Base-by-base conservation (phyloP, 257 asterid species). In the Asclepias syriaca region DNA sequence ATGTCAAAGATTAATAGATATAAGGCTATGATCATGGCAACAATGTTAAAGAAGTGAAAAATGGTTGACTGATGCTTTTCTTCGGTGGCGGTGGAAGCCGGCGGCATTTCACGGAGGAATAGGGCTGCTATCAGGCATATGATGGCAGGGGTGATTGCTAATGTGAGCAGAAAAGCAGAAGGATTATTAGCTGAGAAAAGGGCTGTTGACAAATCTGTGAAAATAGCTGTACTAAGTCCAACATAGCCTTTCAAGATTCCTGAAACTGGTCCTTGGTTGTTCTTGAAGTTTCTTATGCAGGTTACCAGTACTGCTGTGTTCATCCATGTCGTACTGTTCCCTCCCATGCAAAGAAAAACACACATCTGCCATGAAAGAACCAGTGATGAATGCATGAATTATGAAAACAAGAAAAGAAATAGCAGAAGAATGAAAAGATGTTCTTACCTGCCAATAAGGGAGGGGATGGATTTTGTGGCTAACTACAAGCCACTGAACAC, bases 321-420 rank as follows among this genome's bases (percentile, higher is more conserved):
- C 80, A 77, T 77, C 79, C 80, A 77, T 24, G 80, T 65, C 3
- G 80, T 53, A 56, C 80, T 77, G 46, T 77, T 77, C 12, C 80
- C 80, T 65, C 80, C 80, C 72, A 77, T 24, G 69, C 80, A 77
- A n/a, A 71, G 76, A 71, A 71, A 77, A 22, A 71, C 24, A 27
- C 80, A 65, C 80, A 71, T 77, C 80, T 76, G 68, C 21, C 39
- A 15, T 0, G 8, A 43, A 6, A 29, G 13, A 12, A 49, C 14
- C 5, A 61, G 34, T 2, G 3, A 61, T 37, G 37, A 2, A 11
- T 24, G 0, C 15, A 15, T 64, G 49, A 39, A 64, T 6, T 43
- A 15, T 34, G 24, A 22, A 64, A 16, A 24, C 65, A n/a, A 64
- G 50, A 34, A 64, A 32, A 64, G 68, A 24, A 34, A 64, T 6